Percentiles rank a stretch among this genome's conserved stretches.
These are phyloP conservation scores for Wickerhamomyces kurtzmanii DNA, from an alignment of 805 yeast species.

Conservation along the genomic window DNA sequence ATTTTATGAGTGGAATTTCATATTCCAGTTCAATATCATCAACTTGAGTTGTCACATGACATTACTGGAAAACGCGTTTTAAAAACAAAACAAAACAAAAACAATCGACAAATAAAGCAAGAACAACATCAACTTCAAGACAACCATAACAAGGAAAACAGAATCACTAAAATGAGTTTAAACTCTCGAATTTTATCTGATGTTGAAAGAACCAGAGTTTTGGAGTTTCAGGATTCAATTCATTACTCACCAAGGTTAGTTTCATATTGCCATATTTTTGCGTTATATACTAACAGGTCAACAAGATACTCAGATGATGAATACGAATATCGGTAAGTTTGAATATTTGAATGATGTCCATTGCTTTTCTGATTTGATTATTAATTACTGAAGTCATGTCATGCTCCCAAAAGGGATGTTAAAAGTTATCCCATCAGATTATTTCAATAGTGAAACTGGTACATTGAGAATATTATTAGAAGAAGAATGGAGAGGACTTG, in stretches of 20 bases:
- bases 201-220: slow-evolving; percentile 74
- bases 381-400: slow-evolving; percentile 56
- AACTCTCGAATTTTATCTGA: slow-evolving; percentile 69
- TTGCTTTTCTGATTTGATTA: slow-evolving; percentile 1
- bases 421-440: slow-evolving; percentile 88
- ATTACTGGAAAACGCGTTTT: too few species aligned
- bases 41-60: too few species aligned
- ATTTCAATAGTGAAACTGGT: slow-evolving; percentile 88
- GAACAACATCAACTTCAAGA: background rate
- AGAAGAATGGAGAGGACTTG: slow-evolving; percentile 98
- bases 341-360: background rate
- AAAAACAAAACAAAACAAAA: slow-evolving; percentile 1
- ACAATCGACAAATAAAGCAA: background rate
- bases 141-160: slow-evolving; percentile 2
- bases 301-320: slow-evolving; percentile 79
- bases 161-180: slow-evolving; percentile 18
- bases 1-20: too few species aligned
- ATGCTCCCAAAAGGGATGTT: slow-evolving; percentile 95
- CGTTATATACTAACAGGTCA: too few species aligned
- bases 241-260: slow-evolving; percentile 76
- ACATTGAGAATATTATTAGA: slow-evolving; percentile 84
- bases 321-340: slow-evolving; percentile 59
- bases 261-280: too few species aligned
- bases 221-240: slow-evolving; percentile 87
- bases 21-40: too few species aligned